Evolutionary conservation across 176 grass and related monocot species (phyloP), one percentile per base, ranked within the genome.

Genomic region (Miscanthus lutarioriparius): DNA sequence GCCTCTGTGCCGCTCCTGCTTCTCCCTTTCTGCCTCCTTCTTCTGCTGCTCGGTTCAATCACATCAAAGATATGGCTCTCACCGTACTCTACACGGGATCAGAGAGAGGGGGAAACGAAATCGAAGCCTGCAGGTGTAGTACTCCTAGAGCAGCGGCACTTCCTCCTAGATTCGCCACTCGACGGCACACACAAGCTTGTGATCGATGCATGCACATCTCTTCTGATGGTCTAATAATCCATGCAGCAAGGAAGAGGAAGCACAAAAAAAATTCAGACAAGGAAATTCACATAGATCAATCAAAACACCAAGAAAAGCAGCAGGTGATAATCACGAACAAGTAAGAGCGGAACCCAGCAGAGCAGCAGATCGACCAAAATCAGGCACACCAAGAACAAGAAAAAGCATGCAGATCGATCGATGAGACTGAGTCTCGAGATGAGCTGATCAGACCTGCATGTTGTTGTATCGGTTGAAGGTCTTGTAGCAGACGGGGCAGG

Each of bases 401-500:
- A 19, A 0, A 9, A 38, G 26, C 56, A 12, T 39, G 28, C 58
- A 41, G 16, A 44, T 68, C 38, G 69, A 72, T 41, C 9, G 37
- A 43, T 44, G 12, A 44, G 36, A 10, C 6, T 7, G 8, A 41
- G 39, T 2, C 7, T 1, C 39, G 2, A 1, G 7, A 2, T 4
- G 58, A 61, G 58, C 28, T 3, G 63, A 94, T 3, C 32, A 33
- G 1, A 35, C 93, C 88, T 95, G 93, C 93, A 95, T 95, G 83
- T 95, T 95, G 88, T 95, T 95, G 93, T 95, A 95, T 88, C 93
- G 68, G 80, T 92, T 95, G 90, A 95, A 95, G 80, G 90, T 95
- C 79, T 95, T 95, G 90, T 72, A 72, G 93, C 93, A 95, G 49
- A 95, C 90, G 65, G 93, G 90, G 85, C 93, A 95, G 10, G 93